Evolutionary conservation across 2,329 filamentous ascomycete species (phyloP).

Genomic region (Arthrinium puccinioides): DNA sequence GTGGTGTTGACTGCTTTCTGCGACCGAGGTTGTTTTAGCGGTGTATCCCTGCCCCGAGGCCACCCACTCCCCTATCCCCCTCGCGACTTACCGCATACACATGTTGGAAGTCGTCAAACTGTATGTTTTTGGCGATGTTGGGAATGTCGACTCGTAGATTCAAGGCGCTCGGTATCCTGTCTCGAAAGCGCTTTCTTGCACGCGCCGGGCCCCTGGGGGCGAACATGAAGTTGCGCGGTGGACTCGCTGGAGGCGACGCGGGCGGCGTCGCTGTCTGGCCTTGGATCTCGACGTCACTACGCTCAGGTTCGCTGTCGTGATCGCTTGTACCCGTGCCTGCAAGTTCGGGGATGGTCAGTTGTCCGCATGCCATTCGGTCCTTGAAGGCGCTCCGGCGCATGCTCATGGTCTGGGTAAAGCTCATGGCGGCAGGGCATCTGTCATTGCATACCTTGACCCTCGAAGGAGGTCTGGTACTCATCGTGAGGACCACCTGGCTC

Average conservation of each 20-base stretch:
- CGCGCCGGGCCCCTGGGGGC: slow-evolving; percentile 24
- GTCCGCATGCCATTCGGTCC: slow-evolving; percentile 4
- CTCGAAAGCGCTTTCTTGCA: slow-evolving; percentile 21
- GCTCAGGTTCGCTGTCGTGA: slow-evolving; percentile 5
- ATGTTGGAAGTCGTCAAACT: slow-evolving; percentile 17
- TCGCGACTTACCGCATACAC: slow-evolving; percentile 12
- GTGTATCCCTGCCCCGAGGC: not conserved
- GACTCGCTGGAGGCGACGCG: slow-evolving; percentile 20
- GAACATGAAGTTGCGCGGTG: slow-evolving; percentile 21
- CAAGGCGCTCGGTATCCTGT: slow-evolving; percentile 17
- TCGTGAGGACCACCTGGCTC: slow-evolving; percentile 9
- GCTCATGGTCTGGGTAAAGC: not conserved
- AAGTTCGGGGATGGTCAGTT: slow-evolving; percentile 1
- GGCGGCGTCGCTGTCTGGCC: slow-evolving; percentile 12
- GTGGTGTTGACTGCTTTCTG: slow-evolving; percentile 24
- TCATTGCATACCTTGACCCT: slow-evolving; percentile 8
- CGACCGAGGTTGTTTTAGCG: slow-evolving; percentile 1
- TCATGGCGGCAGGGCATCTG: not conserved
- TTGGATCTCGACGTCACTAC: slow-evolving; percentile 4
- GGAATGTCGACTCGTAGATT: slow-evolving; percentile 14
- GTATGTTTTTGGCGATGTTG: slow-evolving; percentile 14
- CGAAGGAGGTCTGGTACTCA: slow-evolving; percentile 5
- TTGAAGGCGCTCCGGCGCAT: slow-evolving; percentile 1
- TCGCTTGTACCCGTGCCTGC: slow-evolving; percentile 4
- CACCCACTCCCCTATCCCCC: too few relatives aligned